phyloP scores from a whole-genome alignment of 305 asterid species.

The Galium porrigens region DNA sequence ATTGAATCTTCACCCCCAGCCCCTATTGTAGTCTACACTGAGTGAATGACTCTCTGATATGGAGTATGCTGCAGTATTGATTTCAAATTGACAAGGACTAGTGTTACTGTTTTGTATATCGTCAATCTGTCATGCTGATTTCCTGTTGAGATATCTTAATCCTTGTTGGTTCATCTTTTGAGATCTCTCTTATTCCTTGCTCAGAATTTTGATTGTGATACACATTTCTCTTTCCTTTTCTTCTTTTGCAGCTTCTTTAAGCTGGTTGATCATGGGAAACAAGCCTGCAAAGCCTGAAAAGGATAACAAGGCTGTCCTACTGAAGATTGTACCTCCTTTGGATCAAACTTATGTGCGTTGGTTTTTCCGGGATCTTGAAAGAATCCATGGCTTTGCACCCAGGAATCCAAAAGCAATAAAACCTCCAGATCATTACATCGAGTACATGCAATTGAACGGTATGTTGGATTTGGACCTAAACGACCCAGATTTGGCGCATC shows the following conservation, averaged over 20 bases:
- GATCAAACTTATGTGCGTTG: conserved; percentile 49
- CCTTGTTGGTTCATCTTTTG: background rate
- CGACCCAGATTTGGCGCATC: conserved; percentile 61
- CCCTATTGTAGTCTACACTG: background rate
- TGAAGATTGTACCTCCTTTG: conserved; percentile 60
- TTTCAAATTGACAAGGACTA: background rate
- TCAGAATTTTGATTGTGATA: background rate
- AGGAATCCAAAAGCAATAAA: conserved; percentile 46
- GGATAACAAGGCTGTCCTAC: conserved; percentile 31
- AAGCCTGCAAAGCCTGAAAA: conserved; percentile 46
- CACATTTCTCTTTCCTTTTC: background rate
- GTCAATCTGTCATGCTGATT: background rate
- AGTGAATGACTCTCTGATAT: background rate
- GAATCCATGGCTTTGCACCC: conserved; percentile 59
- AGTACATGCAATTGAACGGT: conserved; percentile 63
- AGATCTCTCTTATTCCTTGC: background rate
- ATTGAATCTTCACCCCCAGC: too few species aligned
- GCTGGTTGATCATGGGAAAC: conserved; percentile 50
- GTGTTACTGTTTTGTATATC: background rate
- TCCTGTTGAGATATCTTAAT: background rate
- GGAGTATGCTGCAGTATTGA: background rate
- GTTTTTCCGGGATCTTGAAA: conserved; percentile 62
- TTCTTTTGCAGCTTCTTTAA: conserved; percentile 9
- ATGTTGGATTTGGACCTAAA: conserved; percentile 66
- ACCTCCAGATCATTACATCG: conserved; percentile 76